phyloP scores from a whole-genome alignment of 495 filamentous ascomycete species.

The Xylaria flabelliformis region DNA sequence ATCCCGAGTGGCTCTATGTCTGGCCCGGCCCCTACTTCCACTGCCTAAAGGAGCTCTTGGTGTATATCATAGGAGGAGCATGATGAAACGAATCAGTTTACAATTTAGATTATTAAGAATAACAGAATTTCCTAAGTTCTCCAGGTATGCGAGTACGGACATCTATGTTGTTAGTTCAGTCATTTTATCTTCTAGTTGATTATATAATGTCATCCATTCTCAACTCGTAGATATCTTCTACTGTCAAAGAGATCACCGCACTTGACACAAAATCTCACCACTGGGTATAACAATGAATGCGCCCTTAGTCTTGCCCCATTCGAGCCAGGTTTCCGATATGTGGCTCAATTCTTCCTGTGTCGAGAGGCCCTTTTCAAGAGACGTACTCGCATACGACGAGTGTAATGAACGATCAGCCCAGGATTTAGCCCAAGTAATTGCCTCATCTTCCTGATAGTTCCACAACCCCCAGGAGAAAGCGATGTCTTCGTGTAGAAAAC shows the following conservation, averaged over 20 bases:
- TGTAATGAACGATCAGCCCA: conserved; percentile 53
- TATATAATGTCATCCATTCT: too few species aligned
- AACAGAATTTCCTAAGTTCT: background rate
- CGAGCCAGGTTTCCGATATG: conserved; percentile 50
- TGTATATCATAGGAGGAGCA: background rate
- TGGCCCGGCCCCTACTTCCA: conserved; percentile 7
- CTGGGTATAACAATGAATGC: conserved; percentile 60
- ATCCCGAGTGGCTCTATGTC: conserved; percentile 7
- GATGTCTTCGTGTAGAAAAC: conserved; percentile 46
- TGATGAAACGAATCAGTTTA: background rate
- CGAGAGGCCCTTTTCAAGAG: conserved; percentile 47
- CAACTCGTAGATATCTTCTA: background rate
- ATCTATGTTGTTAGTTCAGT: background rate
- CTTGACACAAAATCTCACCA: conserved; percentile 60
- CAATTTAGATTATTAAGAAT: background rate
- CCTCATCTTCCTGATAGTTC: conserved; percentile 56
- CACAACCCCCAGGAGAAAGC: conserved; percentile 49
- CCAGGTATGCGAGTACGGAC: background rate
- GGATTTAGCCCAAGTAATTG: conserved; percentile 51
- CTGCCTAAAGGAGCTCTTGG: background rate
- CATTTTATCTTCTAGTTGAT: background rate
- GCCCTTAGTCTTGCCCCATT: conserved; percentile 54
- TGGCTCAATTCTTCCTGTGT: conserved; percentile 51
- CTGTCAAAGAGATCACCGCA: background rate
- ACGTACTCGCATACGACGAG: conserved; percentile 49